Evolutionary conservation across 2,329 filamentous ascomycete species (phyloP).

Genomic region (Leptographium procerum): DNA sequence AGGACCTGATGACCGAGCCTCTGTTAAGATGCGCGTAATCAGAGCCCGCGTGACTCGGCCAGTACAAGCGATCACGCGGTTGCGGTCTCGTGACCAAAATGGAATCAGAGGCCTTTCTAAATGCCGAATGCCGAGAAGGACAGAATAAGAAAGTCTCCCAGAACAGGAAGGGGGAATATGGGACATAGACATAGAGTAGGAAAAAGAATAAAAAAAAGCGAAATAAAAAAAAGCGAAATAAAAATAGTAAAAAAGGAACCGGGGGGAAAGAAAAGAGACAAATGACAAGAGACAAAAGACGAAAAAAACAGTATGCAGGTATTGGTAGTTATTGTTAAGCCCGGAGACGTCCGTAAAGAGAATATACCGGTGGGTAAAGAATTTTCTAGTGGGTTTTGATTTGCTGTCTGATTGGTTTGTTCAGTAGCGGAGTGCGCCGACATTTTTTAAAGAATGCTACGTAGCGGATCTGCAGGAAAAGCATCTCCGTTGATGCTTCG

Average conservation of each 20-base stretch:
- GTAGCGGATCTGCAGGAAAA: neutral
- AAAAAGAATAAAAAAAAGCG: neutral
- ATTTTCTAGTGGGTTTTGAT: neutral
- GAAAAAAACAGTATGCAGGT: neutral
- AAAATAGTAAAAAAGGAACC: neutral
- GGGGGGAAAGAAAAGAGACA: neutral
- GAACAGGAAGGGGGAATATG: neutral
- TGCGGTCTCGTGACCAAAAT: constrained; percentile 5
- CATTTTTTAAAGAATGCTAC: neutral
- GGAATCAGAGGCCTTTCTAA: neutral
- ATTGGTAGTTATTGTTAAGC: neutral
- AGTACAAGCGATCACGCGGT: constrained; percentile 3
- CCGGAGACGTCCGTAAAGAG: constrained; percentile 3
- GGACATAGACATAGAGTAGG: too few species aligned
- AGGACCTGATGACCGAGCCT: constrained; percentile 4
- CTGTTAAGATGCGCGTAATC: constrained; percentile 1
- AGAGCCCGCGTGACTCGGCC: constrained; percentile 7
- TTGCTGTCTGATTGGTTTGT: neutral
- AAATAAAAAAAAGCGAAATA: neutral
- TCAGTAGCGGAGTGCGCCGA: neutral
- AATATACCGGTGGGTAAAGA: neutral
- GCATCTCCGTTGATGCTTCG: neutral
- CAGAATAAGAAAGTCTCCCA: neutral
- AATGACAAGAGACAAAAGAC: neutral
- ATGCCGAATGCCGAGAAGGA: neutral